Evolutionary conservation across 495 filamentous ascomycete species (phyloP).

Genomic region (Aspergillus mulundensis): DNA sequence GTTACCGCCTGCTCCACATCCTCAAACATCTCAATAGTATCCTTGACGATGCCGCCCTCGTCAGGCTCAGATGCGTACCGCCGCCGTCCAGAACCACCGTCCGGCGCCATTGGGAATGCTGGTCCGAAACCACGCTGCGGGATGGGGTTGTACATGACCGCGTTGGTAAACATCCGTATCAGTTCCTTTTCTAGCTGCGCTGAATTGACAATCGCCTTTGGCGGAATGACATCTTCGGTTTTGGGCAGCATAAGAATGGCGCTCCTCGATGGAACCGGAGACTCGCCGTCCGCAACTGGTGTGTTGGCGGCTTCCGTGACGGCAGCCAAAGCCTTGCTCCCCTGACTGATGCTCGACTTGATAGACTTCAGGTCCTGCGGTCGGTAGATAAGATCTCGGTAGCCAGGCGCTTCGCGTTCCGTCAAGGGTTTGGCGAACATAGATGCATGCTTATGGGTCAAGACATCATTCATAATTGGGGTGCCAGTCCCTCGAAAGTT

Average conservation of each 20-base stretch:
- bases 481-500: slow-evolving; percentile 73
- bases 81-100: slow-evolving; percentile 38
- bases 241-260: slow-evolving; percentile 55
- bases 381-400: slow-evolving; percentile 77
- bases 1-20: slow-evolving; percentile 63
- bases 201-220: slow-evolving; percentile 90
- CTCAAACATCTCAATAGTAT: slow-evolving; percentile 76
- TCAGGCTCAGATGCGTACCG: slow-evolving; percentile 53
- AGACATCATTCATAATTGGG: slow-evolving; percentile 80
- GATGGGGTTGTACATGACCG: slow-evolving; percentile 93
- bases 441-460: slow-evolving; percentile 79
- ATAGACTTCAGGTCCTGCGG: slow-evolving; percentile 90
- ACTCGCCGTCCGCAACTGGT: slow-evolving; percentile 43
- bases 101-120: slow-evolving; percentile 46
- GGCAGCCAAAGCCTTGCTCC: slow-evolving; percentile 66
- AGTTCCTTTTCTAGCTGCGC: slow-evolving; percentile 90
- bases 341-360: slow-evolving; percentile 69
- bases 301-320: slow-evolving; percentile 51
- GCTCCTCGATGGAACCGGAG: slow-evolving; percentile 39
- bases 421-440: slow-evolving; percentile 82
- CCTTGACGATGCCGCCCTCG: slow-evolving; percentile 76
- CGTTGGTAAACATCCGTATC: slow-evolving; percentile 97
- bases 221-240: slow-evolving; percentile 72
- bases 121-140: slow-evolving; percentile 64
- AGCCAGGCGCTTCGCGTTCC: slow-evolving; percentile 81